phyloP scores from a whole-genome alignment of 805 yeast species.

The Kuraishia cidri region DNA sequence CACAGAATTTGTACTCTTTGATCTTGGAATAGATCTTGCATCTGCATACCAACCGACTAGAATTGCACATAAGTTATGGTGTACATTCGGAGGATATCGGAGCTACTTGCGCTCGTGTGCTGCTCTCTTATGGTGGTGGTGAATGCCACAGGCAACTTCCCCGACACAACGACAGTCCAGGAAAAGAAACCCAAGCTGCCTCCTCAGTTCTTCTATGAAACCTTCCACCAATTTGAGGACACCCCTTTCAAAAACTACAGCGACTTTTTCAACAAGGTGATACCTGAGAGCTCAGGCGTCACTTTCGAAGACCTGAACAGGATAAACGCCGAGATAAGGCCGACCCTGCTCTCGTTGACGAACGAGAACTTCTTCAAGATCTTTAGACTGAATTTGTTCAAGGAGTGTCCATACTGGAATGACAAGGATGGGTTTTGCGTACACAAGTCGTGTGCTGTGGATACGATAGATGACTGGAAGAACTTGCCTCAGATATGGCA shows the following conservation, averaged over 20 bases:
- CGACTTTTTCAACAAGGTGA: slow-evolving; percentile 10
- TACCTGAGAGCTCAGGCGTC: slow-evolving; percentile 18
- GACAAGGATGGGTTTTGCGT: slow-evolving; percentile 75
- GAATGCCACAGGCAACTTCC: no score
- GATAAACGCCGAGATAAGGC: slow-evolving; percentile 43
- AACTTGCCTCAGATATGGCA: slow-evolving; percentile 66
- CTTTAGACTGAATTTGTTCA: slow-evolving; percentile 77
- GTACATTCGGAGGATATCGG: no score
- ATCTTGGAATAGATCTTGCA: no score
- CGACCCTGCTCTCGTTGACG: slow-evolving; percentile 48
- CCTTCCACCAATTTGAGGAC: slow-evolving; percentile 18
- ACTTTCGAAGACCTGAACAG: slow-evolving; percentile 38
- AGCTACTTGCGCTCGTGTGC: no score
- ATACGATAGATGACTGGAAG: slow-evolving; percentile 66
- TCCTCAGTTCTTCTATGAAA: no score
- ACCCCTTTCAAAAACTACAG: slow-evolving; percentile 19
- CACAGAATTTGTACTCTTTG: no score
- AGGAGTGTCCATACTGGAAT: slow-evolving; percentile 80
- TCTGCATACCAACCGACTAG: no score
- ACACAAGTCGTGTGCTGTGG: slow-evolving; percentile 85
- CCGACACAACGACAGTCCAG: no score
- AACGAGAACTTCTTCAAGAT: slow-evolving; percentile 78
- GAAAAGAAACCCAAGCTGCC: no score
- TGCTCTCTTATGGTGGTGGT: no score
- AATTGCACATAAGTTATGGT: no score